Conservation (phyloP, 805 yeast species). For the Candida sithepensis region DNA sequence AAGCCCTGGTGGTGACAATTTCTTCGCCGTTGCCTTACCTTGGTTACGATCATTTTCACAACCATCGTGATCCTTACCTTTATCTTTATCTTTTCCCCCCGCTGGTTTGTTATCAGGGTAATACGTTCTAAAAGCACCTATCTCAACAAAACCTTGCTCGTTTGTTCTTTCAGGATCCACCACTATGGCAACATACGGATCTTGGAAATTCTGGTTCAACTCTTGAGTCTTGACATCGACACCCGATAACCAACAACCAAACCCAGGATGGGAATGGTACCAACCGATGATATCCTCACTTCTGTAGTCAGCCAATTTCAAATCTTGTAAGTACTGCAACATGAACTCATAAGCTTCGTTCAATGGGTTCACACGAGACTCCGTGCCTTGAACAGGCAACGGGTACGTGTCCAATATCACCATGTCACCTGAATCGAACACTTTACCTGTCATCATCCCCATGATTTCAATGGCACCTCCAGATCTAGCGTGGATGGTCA, state of each 20-base stretch:
- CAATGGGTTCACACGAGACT: conserved; percentile 91
- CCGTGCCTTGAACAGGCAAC: conserved; percentile 94
- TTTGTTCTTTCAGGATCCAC: conserved; percentile 76
- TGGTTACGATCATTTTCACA: neutral
- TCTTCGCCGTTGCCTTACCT: neutral
- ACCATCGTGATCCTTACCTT: neutral
- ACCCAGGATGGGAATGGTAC: conserved; percentile 97
- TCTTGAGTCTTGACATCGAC: conserved; percentile 89
- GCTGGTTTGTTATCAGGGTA: conserved; percentile 19
- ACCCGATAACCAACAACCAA: conserved; percentile 94
- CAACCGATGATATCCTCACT: conserved; percentile 85
- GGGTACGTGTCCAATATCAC: conserved; percentile 79
- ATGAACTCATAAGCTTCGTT: conserved; percentile 92
- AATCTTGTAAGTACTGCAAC: conserved; percentile 71
- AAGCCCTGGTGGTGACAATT: conserved; percentile 15
- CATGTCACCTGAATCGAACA: conserved; percentile 47
- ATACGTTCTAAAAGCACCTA: conserved; percentile 85
- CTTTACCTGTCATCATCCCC: conserved; percentile 91
- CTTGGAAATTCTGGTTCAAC: conserved; percentile 83
- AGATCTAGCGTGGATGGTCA: conserved; percentile 72
- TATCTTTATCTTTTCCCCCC: conserved; percentile 3
- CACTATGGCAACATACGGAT: conserved; percentile 86
- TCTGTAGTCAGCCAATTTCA: conserved; percentile 41
- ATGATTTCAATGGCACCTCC: conserved; percentile 90
- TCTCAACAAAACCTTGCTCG: conserved; percentile 63